A percentile compares a stretch with the other conserved stretches of the same genome.
These are phyloP conservation scores for Aurifilum marmelostoma DNA, from an alignment of 2,329 filamentous ascomycete species.

Conservation along the genomic window DNA sequence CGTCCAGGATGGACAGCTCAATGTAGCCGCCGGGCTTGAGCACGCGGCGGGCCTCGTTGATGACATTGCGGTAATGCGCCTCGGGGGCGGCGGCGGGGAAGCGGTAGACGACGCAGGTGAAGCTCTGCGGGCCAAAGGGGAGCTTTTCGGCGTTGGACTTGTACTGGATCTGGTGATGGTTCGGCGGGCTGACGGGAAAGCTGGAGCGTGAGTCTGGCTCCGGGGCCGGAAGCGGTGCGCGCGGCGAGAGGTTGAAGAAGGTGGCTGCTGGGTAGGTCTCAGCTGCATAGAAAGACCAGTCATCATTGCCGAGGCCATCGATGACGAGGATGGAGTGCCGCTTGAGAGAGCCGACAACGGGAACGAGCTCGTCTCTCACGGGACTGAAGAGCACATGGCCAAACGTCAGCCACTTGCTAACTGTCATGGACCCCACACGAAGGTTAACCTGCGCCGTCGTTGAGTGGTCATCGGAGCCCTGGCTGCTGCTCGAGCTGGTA, in stretches of 20 bases:
- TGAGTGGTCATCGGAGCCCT: conserved; percentile 59
- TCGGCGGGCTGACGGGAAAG: conserved; percentile 63
- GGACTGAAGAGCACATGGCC: conserved; percentile 83
- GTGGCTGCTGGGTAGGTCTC: conserved; percentile 76
- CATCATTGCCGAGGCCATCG: conserved; percentile 83
- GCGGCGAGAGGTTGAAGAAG: conserved; percentile 75
- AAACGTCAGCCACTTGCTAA: conserved; percentile 86
- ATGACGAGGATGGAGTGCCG: conserved; percentile 72
- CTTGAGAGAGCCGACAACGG: conserved; percentile 54
- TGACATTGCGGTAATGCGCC: conserved; percentile 68
- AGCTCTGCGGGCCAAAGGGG: conserved; percentile 76
- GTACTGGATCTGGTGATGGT: conserved; percentile 77
- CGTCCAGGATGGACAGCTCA: conserved; percentile 77
- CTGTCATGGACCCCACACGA: conserved; percentile 78
- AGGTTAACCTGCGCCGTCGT: conserved; percentile 74
- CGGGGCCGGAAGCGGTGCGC: conserved; percentile 54
- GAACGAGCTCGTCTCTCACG: conserved; percentile 69
- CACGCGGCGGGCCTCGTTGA: conserved; percentile 77
- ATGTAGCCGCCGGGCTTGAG: conserved; percentile 77
- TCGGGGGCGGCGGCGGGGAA: conserved; percentile 74
- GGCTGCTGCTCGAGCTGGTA: conserved; percentile 51
- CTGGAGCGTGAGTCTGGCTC: conserved; percentile 46
- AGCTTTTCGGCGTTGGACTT: conserved; percentile 65
- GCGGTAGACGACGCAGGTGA: conserved; percentile 75
- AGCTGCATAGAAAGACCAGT: conserved; percentile 86